Conservation (phyloP, 2,329 filamentous ascomycete genomes). For the Monilinia polystroma region DNA sequence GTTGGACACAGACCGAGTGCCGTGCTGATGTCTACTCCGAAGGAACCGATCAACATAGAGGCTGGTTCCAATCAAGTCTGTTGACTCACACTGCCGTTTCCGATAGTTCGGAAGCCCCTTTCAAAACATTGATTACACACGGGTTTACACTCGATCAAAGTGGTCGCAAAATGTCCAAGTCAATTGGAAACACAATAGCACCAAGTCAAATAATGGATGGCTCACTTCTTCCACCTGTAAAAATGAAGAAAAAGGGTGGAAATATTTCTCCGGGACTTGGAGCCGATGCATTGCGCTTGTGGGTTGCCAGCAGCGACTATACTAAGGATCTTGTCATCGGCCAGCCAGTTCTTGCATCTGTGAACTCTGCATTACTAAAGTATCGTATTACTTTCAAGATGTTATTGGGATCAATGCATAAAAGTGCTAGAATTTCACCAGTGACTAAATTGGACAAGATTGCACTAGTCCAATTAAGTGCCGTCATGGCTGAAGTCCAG, state of each 20-base stretch:
- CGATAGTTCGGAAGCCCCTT: constrained; percentile 59
- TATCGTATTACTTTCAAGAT: constrained; percentile 90
- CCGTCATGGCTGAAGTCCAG: constrained; percentile 64
- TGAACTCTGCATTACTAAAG: constrained; percentile 77
- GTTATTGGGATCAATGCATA: constrained; percentile 72
- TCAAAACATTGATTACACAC: constrained; percentile 88
- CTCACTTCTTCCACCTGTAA: constrained; percentile 63
- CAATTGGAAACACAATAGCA: constrained; percentile 81
- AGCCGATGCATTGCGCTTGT: constrained; percentile 82
- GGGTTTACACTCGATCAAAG: constrained; percentile 87
- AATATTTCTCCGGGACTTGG: constrained; percentile 69
- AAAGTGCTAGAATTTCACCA: constrained; percentile 45
- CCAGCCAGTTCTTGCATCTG: constrained; percentile 69
- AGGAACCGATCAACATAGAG: constrained; percentile 92
- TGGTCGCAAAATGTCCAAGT: constrained; percentile 99
- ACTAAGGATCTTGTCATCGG: constrained; percentile 84
- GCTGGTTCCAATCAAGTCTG: constrained; percentile 97
- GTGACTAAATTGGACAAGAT: constrained; percentile 68
- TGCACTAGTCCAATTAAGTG: constrained; percentile 70
- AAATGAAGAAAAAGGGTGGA: constrained; percentile 45
- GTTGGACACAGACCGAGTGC: constrained; percentile 66
- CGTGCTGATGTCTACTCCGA: constrained; percentile 88
- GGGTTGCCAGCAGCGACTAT: constrained; percentile 90
- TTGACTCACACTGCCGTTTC: constrained; percentile 68
- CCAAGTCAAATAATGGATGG: constrained; percentile 85